Base-by-base conservation (phyloP, 306 rosid species). In the Senna siamea region DNA sequence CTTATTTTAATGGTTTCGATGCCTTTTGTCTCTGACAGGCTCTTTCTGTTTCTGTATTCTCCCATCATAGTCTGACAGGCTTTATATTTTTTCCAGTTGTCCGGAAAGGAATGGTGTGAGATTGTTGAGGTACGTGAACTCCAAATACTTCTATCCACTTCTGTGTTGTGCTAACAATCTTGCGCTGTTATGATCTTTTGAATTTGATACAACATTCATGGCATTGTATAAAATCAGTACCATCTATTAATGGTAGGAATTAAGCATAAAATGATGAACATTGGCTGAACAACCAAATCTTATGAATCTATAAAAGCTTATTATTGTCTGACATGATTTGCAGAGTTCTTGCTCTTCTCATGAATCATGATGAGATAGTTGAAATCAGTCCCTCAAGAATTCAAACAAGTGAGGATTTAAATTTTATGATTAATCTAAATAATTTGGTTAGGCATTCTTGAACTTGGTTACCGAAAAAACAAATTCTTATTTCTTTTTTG, bases 281-380 rank as follows among this genome's bases (percentile, higher is more conserved):
- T 38, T 62, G 50, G 30, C 26, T 37, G 30, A 61, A 37, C 14
- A 34, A 34, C 67, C 67, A n/a, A 30, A 59, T 30, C 43, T 59
- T 59, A 23, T 30, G 71, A 48, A 61, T 68, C 57, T 72, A 59
- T 60, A 65, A 76, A 80, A 72, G 44, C 82, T 76, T 59, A 51
- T 76, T 71, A 66, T 72, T 79, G 66, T 79, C 80, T 80, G 70
- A 56, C 81, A 68, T 73, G 55, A 76, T 30, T 72, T 83, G 80
- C 75, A 76, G 84, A 76, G 81, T 76, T 83, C 82, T 76, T 76
- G 75, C 78, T 73, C 82, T 79, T 56, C 77, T 80, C 76, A 52
- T 77, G 87, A 84, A 74, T 80, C 80, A 77, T 80, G 85, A 74
- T 46, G 76, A 80, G 71, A 80, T 77, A 80, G 80, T 70, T 80